Percentiles rank a stretch among this genome's conserved stretches.
Conservation (phyloP, 345 rosid species). For the Gossypium sturtianum region DNA sequence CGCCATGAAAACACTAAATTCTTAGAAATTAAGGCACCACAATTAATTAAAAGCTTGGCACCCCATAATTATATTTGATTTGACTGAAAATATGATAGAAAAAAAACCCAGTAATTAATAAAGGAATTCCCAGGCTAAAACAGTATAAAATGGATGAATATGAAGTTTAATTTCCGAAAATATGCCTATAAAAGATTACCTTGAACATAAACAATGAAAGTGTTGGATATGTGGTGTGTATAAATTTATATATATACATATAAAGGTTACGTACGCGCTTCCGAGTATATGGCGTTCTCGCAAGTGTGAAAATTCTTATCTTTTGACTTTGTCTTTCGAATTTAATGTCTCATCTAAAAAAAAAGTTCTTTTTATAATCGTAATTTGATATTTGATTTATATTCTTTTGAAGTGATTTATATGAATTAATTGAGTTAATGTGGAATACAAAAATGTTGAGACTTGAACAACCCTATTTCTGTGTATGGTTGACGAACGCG, state of each 20-base stretch:
- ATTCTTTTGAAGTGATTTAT: no score
- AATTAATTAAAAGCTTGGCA: no score
- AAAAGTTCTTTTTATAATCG: no score
- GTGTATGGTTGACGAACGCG: neutral
- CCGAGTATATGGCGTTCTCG: slow-evolving; percentile 1
- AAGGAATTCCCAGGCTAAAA: no score
- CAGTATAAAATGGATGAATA: no score
- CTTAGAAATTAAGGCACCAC: neutral
- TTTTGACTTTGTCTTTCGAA: neutral
- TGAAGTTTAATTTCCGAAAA: no score
- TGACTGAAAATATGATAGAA: neutral
- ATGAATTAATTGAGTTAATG: no score
- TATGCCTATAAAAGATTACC: neutral
- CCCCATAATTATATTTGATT: no score
- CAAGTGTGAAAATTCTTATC: neutral
- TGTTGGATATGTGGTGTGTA: neutral
- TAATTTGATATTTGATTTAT: no score
- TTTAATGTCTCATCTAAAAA: neutral
- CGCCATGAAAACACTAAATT: neutral
- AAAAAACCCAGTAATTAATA: neutral
- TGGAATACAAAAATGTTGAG: neutral
- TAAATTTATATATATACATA: neutral
- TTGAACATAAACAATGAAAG: neutral
- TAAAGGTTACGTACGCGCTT: neutral
- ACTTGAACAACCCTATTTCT: neutral